phyloP scores from a whole-genome alignment of 352 stramenopile genomes.

The Globisporangium uncinulatum region DNA sequence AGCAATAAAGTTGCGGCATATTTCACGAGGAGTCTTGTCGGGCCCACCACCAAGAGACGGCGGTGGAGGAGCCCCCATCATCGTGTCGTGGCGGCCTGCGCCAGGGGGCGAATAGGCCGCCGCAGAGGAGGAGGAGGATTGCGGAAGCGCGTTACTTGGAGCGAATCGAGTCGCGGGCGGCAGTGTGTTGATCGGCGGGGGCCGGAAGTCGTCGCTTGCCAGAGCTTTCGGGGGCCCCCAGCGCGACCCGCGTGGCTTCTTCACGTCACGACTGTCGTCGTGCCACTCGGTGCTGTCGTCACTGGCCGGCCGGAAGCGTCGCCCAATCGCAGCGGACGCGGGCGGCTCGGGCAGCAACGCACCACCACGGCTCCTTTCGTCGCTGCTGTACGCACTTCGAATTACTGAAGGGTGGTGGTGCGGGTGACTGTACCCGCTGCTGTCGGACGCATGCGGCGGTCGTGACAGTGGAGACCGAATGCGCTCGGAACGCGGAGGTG shows the following conservation, averaged over 20 bases:
- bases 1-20: conserved; percentile 72
- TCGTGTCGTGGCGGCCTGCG: neutral
- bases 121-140: too few species aligned
- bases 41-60: too few species aligned
- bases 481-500: conserved; percentile 1
- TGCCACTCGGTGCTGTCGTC: conserved; percentile 20
- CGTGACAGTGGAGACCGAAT: conserved; percentile 3
- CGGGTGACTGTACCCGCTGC: conserved; percentile 1
- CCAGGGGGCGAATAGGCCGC: too few species aligned
- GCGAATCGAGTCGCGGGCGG: neutral
- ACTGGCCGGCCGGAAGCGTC: conserved; percentile 17
- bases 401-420: neutral
- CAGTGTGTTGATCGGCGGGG: conserved; percentile 46
- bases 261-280: conserved; percentile 35
- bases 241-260: conserved; percentile 62
- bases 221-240: conserved; percentile 56
- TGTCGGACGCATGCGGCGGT: neutral
- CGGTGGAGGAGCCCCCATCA: neutral
- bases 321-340: conserved; percentile 12
- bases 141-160: too few species aligned
- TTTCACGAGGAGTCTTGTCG: conserved; percentile 45
- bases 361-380: conserved; percentile 6
- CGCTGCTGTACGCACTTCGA: conserved; percentile 2
- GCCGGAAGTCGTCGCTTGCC: conserved; percentile 27
- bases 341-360: conserved; percentile 5